Base-by-base conservation (phyloP, 2,329 filamentous ascomycete genomes). In the Shiraia sp. region DNA sequence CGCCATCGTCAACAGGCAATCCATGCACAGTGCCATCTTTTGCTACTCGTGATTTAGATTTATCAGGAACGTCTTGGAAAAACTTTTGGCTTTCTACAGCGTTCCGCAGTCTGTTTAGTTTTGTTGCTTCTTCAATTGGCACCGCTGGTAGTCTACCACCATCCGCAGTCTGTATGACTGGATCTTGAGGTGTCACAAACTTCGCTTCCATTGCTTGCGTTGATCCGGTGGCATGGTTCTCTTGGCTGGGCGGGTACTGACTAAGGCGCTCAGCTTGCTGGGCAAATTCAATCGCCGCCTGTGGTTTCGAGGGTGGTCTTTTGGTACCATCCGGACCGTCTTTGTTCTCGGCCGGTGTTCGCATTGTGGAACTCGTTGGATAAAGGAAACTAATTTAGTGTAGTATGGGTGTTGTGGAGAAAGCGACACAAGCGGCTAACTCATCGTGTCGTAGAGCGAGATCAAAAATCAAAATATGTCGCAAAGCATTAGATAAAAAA, bases 131-230 rank as follows among this genome's bases (percentile, higher is more conserved):
- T 23, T 79, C 74, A 4, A 89, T 62, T 1, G 87, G 86, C 1
- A 90, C 82, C 1, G 80, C 79, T 0, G 87, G 87, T 5, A 90
- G 66, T 27, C 86, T 75, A 32, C 79, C 77, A 22, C 86, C 86
- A 61, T 86, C 80, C 10, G 79, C 77, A 1, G 86, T 89, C 38
- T 84, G 73, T 32, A 91, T 80, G 12, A 90, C 81, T 0, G 86
- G 81, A 63, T 91, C 87, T 34, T 85, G 81, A 0, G 85, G 79
- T 0, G 87, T 91, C 37, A 79, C 61, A 55, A 78, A 79, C 36
- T 69, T 77, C 22, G 86, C 85, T 59, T 85, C 75, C 34, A 84
- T 72, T 1, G 85, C 84, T 44, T 74, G 73, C 10, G 82, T 75
- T 4, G 74, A 73, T 36, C 72, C 73, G 4, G 67, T 73, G 4